A percentile compares a stretch with the other conserved stretches of the same genome.
Conservation (phyloP, 306 rosid genomes). For the Mimosa bimucronata region DNA sequence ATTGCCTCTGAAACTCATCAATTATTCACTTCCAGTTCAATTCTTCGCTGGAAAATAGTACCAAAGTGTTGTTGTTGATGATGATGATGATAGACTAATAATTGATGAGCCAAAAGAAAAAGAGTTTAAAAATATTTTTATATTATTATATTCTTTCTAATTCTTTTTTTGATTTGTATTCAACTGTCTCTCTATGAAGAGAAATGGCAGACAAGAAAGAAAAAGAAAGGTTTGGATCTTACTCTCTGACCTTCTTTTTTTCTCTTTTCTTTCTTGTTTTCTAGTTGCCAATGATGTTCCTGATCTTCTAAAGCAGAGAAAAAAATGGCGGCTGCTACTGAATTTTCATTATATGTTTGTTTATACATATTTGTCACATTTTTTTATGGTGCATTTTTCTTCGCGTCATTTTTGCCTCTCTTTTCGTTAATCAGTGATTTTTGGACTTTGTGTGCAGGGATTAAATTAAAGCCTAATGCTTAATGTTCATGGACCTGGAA, state of each 20-base stretch:
- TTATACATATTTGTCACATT: constrained; percentile 29
- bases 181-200: constrained; percentile 35
- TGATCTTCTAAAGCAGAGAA: constrained; percentile 48
- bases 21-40: not conserved
- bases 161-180: constrained; percentile 43
- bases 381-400: constrained; percentile 32
- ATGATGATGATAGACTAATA: constrained; percentile 31
- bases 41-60: constrained; percentile 43
- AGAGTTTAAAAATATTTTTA: not conserved
- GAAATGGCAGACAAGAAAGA: constrained; percentile 22
- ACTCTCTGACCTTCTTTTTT: constrained; percentile 13
- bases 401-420: constrained; percentile 6
- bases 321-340: constrained; percentile 38
- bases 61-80: not conserved
- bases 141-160: not conserved
- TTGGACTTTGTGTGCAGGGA: constrained; percentile 47
- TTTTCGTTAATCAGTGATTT: constrained; percentile 40
- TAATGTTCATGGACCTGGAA: constrained; percentile 22
- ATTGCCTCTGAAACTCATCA: not conserved
- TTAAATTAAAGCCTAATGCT: constrained; percentile 23
- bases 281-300: constrained; percentile 46
- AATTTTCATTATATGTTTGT: constrained; percentile 34
- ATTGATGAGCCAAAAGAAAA: not conserved
- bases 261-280: constrained; percentile 29
- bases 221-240: constrained; percentile 46